Evolutionary conservation across 306 rosid genomes (phyloP).

Genomic region (Neltuma alba): DNA sequence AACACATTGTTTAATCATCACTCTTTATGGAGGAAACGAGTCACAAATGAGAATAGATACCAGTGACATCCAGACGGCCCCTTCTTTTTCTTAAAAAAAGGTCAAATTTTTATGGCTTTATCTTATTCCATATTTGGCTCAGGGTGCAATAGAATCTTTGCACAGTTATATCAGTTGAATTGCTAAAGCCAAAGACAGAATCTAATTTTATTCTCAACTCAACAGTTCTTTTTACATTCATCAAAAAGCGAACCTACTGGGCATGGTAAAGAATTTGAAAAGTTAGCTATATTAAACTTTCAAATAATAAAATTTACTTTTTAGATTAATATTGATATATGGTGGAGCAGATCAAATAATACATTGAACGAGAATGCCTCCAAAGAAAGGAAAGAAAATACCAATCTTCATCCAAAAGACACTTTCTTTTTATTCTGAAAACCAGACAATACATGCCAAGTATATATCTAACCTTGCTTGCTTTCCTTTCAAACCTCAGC

Average conservation of each 20-base stretch:
- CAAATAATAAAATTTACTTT: neutral
- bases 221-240: slow-evolving; percentile 17
- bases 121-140: neutral
- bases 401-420: slow-evolving; percentile 53
- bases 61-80: too few species aligned
- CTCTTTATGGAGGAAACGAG: neutral
- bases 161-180: neutral
- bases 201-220: neutral
- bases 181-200: neutral
- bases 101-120: neutral
- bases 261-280: neutral
- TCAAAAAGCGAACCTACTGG: neutral
- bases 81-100: too few species aligned
- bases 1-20: neutral
- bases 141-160: neutral
- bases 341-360: slow-evolving; percentile 13
- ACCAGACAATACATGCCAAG: slow-evolving; percentile 62
- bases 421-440: slow-evolving; percentile 44
- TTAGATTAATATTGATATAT: neutral
- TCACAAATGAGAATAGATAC: too few species aligned
- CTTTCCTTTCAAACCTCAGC: slow-evolving; percentile 30
- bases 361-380: slow-evolving; percentile 22
- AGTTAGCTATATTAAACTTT: neutral
- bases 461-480: slow-evolving; percentile 54
- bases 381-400: slow-evolving; percentile 50